Percentiles rank a stretch among this genome's conserved stretches.
Evolutionary conservation across 164 flowering plant genomes (phyloP).

Genomic region (Vitis cinerea): DNA sequence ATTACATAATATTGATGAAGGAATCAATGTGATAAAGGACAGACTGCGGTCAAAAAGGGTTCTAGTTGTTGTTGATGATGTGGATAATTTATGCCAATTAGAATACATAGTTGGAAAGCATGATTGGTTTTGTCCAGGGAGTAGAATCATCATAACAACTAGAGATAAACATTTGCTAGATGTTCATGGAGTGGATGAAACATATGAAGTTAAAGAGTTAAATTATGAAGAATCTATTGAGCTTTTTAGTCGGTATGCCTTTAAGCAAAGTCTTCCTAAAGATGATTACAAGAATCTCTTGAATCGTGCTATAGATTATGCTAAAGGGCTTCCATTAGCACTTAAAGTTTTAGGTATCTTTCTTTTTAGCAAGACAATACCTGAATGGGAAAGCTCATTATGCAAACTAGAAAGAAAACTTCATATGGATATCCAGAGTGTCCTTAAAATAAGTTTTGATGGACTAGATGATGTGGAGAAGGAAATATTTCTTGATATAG

Average conservation of each 20-base stretch:
- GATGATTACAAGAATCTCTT: background rate
- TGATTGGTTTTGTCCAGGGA: constrained; percentile 3
- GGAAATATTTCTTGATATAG: constrained; percentile 11
- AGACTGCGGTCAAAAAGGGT: background rate
- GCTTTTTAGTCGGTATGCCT: constrained; percentile 12
- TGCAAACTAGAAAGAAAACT: background rate
- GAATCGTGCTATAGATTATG: background rate
- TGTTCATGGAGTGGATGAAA: background rate
- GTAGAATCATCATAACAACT: constrained; percentile 14
- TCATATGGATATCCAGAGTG: background rate
- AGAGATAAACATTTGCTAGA: constrained; percentile 8
- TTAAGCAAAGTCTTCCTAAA: background rate
- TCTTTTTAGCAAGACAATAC: background rate
- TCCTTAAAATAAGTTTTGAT: constrained; percentile 3
- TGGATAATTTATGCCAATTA: background rate
- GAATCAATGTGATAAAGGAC: background rate
- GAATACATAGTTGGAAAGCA: background rate
- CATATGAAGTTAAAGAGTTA: background rate
- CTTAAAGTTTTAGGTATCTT: constrained; percentile 14
- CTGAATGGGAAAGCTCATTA: background rate
- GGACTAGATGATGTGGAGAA: background rate
- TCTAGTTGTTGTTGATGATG: constrained; percentile 6
- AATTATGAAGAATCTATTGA: constrained; percentile 1
- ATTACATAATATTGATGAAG: background rate
- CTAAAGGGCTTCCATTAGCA: constrained; percentile 12